Base-by-base conservation (phyloP, 1,139 yeast genomes). In the Scheffersomyces segobiensis region DNA sequence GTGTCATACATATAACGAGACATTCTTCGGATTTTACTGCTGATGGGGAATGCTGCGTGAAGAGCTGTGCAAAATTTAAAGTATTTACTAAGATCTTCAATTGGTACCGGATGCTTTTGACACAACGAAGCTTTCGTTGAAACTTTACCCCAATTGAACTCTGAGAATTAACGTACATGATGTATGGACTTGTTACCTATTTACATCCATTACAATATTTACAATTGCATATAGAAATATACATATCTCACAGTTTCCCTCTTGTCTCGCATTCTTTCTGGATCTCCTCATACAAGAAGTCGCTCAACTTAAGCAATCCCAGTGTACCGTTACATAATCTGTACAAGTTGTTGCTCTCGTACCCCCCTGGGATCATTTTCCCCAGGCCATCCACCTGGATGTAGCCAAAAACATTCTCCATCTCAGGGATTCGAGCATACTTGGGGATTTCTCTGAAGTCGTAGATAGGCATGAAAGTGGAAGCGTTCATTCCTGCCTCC, bases 331-430 rank as follows among this genome's bases (percentile, higher is more conserved):
- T 85, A 57, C 86, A 81, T 14, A 87, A 61, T 14, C 90, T 75
- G 71, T 91, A 91, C 80, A 87, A 77, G 32, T 71, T 67, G 67
- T 90, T 91, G 3, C 76, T 68, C 67, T 89, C 86, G 64, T 86
- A 91, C n/a, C 86, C 76, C 1, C 74, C 81, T 0, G 78, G 78
- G 2, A 85, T 73, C 61, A 90, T 87, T 56, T 78, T 76, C 0
- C 89, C 89, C n/a, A 77, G 71, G 0, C 67, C 72, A 62, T 84
- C 83, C 4, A 91, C 88, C 62, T 81, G 81, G 6, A 90, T 87
- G 65, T 88, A 89, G 0, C 97, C 97, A 59, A 87, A 77, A 1
- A 87, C 86, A 65, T 88, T 89, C 61, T 88, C 92, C 5, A 89
- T 84, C 24, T 87, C 90, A 0, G 96, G 93, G 21, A 85, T 82